Evolutionary conservation across 495 filamentous ascomycete genomes (phyloP).

Genomic region (Stereocaulon alpinum): DNA sequence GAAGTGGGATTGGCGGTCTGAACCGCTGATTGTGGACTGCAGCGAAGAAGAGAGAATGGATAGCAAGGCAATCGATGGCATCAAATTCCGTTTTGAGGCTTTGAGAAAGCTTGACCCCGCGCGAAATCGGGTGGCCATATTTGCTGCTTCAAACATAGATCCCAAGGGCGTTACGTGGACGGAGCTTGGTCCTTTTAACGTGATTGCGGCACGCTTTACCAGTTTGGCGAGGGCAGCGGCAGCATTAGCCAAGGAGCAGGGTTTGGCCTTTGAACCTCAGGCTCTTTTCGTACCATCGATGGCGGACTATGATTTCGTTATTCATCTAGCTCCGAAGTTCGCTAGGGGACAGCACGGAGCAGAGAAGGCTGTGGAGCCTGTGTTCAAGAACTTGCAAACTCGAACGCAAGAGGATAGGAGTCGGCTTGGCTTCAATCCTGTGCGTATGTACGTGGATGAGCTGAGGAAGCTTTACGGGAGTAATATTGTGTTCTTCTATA

Average conservation of each 20-base stretch:
- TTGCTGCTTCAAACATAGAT: constrained; percentile 73
- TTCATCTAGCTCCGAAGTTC: constrained; percentile 53
- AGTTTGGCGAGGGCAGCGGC: constrained; percentile 64
- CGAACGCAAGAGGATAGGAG: constrained; percentile 26
- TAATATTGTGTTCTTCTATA: constrained; percentile 64
- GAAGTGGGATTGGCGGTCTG: constrained; percentile 81
- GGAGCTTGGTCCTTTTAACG: constrained; percentile 57
- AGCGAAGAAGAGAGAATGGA: constrained; percentile 40
- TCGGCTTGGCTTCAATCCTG: constrained; percentile 39
- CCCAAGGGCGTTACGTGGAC: constrained; percentile 72
- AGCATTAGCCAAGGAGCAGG: constrained; percentile 47
- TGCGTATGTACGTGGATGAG: constrained; percentile 45
- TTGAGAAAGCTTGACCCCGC: constrained; percentile 74
- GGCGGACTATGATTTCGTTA: constrained; percentile 73
- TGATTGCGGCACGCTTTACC: constrained; percentile 77
- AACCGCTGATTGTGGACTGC: constrained; percentile 72
- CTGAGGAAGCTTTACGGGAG: constrained; percentile 50
- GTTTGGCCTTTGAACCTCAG: constrained; percentile 43
- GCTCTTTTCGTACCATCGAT: constrained; percentile 59
- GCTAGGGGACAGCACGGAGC: constrained; percentile 20
- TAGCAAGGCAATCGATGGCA: constrained; percentile 39
- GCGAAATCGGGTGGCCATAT: constrained; percentile 74
- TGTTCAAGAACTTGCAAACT: constrained; percentile 61
- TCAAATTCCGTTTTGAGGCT: constrained; percentile 62
- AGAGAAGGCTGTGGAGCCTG: constrained; percentile 16